Evolutionary conservation across 768 basidiomycete species (phyloP), one percentile per base, ranked within the genome.

Genomic region (Boletus pseudopeckii): DNA sequence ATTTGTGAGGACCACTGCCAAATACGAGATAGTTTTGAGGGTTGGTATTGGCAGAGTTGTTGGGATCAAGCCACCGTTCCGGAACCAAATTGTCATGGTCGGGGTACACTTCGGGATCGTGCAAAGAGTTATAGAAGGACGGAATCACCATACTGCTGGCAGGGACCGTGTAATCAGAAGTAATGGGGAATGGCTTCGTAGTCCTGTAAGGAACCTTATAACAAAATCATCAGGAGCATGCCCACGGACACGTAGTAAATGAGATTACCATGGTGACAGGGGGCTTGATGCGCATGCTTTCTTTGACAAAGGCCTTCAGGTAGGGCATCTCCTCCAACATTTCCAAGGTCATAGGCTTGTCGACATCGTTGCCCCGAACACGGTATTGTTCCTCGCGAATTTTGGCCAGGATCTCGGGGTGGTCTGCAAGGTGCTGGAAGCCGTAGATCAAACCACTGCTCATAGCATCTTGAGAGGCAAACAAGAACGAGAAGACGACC

Each of bases 381-480:
- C 81, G 79, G 40, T 88, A 84, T 71, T 98, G 95, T 74, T 99
- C 97, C 62, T 87, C 90, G 49, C 89, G 83, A 57, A 98, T 82
- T 74, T 96, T 98, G 36, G 82, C 83, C 61, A 96, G 73, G 50
- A 97, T 75, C 24, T 93, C 88, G 1, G 96, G 96, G 68, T 91
- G 80, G 71, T 98, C 97, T 41, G 90, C 91, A 36, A 97, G 79
- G 71, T 95, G 92, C 73, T 99, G 97, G 84, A 98, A 97, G 37
- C 85, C 88, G 71, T 92, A 98, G 65, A 97, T 93, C 63, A 98
- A 75, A 46, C 94, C 95, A 55, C 90, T 93, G 69, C 91, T 92
- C 97, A 99, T 98, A 45, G 97, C 97, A 68, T 99, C 97, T 76
- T 97, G 92, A 24, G 86, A 89, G 2, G 92, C 97, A 64, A 98